phyloP scores from a whole-genome alignment of 1,139 yeast genomes.

The Suhomyces yuchorum region DNA sequence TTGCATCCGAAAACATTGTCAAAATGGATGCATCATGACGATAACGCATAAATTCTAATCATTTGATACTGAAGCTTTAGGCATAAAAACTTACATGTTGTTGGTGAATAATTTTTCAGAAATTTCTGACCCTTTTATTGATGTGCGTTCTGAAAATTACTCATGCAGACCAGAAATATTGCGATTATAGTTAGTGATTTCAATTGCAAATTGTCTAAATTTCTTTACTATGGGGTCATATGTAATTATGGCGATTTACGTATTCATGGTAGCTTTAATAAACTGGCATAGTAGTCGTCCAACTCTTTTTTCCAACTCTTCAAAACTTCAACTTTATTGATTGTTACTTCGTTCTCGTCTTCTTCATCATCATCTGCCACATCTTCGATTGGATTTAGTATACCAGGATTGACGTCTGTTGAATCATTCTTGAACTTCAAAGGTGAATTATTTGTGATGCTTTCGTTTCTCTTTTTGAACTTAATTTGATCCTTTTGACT shows the following conservation, averaged over 20 bases:
- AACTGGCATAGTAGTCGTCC: slow-evolving; percentile 10
- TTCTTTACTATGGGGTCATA: no score
- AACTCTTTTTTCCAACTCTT: slow-evolving; percentile 17
- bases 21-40: slow-evolving; percentile 43
- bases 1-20: slow-evolving; percentile 36
- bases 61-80: slow-evolving; percentile 13
- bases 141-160: not conserved
- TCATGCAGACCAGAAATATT: not conserved
- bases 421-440: slow-evolving; percentile 2
- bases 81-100: not conserved
- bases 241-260: no score
- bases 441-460: slow-evolving; percentile 3
- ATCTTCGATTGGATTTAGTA: slow-evolving; percentile 6
- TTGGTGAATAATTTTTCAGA: not conserved
- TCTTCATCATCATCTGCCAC: slow-evolving; percentile 14
- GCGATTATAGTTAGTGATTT: no score
- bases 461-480: slow-evolving; percentile 38
- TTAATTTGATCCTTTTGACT: slow-evolving; percentile 46
- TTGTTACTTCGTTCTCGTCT: slow-evolving; percentile 11
- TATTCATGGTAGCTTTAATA: slow-evolving; percentile 4
- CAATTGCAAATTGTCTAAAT: no score
- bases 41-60: slow-evolving; percentile 40
- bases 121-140: not conserved
- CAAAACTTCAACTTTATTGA: slow-evolving; percentile 15
- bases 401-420: not conserved